Evolutionary conservation across 345 rosid genomes (phyloP), one percentile per base, ranked within the genome.

Genomic region (Luvunga scandens): DNA sequence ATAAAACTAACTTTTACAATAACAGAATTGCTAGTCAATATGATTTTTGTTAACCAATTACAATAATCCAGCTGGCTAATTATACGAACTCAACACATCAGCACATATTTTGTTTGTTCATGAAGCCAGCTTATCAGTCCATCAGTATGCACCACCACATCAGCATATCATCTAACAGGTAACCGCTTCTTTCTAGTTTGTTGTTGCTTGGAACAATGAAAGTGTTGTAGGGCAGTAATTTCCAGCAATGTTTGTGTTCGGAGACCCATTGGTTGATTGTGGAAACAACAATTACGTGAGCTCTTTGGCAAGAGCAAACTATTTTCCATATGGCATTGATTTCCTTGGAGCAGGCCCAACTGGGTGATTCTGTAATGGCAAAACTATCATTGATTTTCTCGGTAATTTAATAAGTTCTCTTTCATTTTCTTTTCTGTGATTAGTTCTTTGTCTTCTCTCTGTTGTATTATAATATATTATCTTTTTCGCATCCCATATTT

Each of bases 191-290:
- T 63, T 31, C 4, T 64, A 62, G 64, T 6, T 71, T 3, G 63
- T 24, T 30, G 21, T 50, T 71, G 34, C 61, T 7, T 57, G 12
- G 28, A 57, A 34, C n/a, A 55, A 55, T 55, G 42, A 28, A 9
- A 18, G 2, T 33, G 64, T 33, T n/a, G 39, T 28, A 12, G 28
- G 36, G 25, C 48, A 55, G 12, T 81, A 73, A 28, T 73, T 84
- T 73, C 92, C 95, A 9, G 95, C 93, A 8, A 90, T 92, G 92
- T 94, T 92, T 69, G 95, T 92, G 84, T 89, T 94, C 19, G 98
- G 98, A 75, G 95, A 92, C 79, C 92, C 98, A 0, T 81, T 92
- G 38, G 81, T 90, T 36, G 97, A 94, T 70, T 86, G 86, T 24
- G 98, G 97, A 2, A 94, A 94, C 80, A 94, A 90, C 56, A 92